Conservation (phyloP, 2,329 filamentous ascomycete genomes). For the Trichoderma sp. region DNA sequence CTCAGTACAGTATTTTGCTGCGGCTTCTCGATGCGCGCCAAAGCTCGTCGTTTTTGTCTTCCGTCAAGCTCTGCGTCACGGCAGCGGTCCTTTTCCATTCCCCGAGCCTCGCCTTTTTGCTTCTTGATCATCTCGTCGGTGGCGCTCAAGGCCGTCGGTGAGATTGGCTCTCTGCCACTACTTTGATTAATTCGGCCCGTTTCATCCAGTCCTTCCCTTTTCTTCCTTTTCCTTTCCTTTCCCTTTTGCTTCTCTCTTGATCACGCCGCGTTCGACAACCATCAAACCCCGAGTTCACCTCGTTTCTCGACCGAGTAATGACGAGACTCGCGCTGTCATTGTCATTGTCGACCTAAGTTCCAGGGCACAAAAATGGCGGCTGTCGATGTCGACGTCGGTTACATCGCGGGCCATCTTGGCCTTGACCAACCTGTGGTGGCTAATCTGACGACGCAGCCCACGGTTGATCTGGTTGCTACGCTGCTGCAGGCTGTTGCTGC, state of each 20-base stretch:
- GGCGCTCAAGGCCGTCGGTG: background rate
- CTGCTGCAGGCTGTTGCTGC: slow-evolving; percentile 71
- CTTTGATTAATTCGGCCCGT: background rate
- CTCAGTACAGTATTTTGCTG: slow-evolving; percentile 2
- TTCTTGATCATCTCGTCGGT: background rate
- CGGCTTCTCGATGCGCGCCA: slow-evolving; percentile 11
- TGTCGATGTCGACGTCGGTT: slow-evolving; percentile 62
- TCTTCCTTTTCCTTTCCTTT: background rate
- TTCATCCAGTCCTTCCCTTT: background rate
- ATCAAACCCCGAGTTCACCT: background rate
- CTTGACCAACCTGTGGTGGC: slow-evolving; percentile 63
- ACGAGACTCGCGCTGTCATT: slow-evolving; percentile 16
- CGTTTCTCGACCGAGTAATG: slow-evolving; percentile 14
- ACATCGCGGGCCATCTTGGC: slow-evolving; percentile 68
- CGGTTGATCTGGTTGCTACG: slow-evolving; percentile 70
- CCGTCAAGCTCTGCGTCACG: slow-evolving; percentile 5
- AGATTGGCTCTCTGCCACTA: background rate
- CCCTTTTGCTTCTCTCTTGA: too few relatives aligned
- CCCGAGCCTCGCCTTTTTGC: background rate
- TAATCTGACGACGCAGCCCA: slow-evolving; percentile 63
- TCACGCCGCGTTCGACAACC: background rate
- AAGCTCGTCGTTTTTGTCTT: slow-evolving; percentile 5
- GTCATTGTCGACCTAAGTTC: slow-evolving; percentile 16
- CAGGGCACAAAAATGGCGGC: slow-evolving; percentile 38
- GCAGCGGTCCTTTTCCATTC: background rate